Base-by-base conservation (phyloP, 768 basidiomycete species). In the Pleurotus giganteus region DNA sequence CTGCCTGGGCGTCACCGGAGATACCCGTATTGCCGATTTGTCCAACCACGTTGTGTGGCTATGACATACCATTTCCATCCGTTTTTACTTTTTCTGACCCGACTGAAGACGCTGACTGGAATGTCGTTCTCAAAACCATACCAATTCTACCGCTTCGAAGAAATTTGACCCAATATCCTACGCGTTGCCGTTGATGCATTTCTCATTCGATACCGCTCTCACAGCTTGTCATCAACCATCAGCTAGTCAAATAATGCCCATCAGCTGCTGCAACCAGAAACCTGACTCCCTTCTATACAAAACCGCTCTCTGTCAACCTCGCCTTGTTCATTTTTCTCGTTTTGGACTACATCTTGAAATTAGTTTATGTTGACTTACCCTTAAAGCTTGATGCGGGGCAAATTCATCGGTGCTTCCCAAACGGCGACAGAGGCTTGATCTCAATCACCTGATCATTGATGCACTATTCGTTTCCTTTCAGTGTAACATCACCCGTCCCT, bases 151-250 rank as follows among this genome's bases (percentile, higher is more conserved):
- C 19, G 39, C 39, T 17, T 19, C 19, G 12, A n/a, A n/a, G 12
- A 41, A 41, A 41, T 41, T 13, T 41, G 7, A 15, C 12, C 7
- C 39, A 15, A 17, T 17, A 19, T 23, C 17, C 49, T 23, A 36
- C 12, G 19, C 17, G n/a, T 31, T 34, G 15, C 27, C 17, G 19
- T 37, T 23, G 2, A 8, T 23, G 27, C 49, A 23, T 45, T 27
- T 24, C 15, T 24, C 26, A 5, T 17, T 51, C 21, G 34, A 13
- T 51, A 37, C 49, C 49, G 34, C 49, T 51, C 49, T 7, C 49
- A 51, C 49, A 51, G 49, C 49, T n/a, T 51, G 49, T 24, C 49
- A 37, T 51, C n/a, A 2, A 23, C 32, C 49, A 51, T 51, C 49
- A 51, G 24, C 15, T n/a, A 28, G 15, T 49, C 27, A 21, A 21